Conservation (phyloP, 495 filamentous ascomycete genomes). For the Penicillium manginii region DNA sequence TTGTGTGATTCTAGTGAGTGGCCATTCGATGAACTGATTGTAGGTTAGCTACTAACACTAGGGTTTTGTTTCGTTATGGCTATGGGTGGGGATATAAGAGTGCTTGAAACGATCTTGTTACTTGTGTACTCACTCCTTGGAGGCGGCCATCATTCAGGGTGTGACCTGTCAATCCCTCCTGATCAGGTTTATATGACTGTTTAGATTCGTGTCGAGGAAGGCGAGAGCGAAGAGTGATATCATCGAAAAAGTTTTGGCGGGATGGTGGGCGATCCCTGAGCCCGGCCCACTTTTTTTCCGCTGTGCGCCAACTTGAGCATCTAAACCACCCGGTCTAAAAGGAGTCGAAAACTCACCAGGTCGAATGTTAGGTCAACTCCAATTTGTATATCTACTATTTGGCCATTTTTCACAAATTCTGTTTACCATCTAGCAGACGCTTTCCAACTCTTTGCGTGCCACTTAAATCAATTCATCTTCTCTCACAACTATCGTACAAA, state of each 20-base stretch:
- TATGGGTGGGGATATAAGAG: not conserved
- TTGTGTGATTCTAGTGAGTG: slow-evolving; percentile 34
- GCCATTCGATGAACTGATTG: slow-evolving; percentile 13
- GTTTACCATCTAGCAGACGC: not conserved
- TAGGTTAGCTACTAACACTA: too few species aligned
- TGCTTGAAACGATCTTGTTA: too few species aligned
- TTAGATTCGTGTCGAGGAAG: not conserved
- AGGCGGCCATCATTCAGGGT: not conserved
- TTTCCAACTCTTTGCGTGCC: not conserved
- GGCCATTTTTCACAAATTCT: not conserved
- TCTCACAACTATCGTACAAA: slow-evolving; percentile 4
- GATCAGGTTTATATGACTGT: not conserved
- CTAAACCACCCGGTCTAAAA: too few species aligned
- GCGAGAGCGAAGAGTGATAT: slow-evolving; percentile 9
- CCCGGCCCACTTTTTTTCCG: slow-evolving; percentile 20
- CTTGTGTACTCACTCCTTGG: not conserved
- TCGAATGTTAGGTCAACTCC: too few species aligned
- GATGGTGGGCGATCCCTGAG: slow-evolving; percentile 13
- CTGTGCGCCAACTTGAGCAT: not conserved
- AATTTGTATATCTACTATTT: not conserved
- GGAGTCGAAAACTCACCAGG: too few species aligned
- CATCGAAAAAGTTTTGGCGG: slow-evolving; percentile 19
- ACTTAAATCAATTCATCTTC: slow-evolving; percentile 1
- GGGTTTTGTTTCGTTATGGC: too few species aligned
- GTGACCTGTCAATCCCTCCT: not conserved